Conservation (phyloP, 2,329 filamentous ascomycete genomes). For the Botryotinia globosa region DNA sequence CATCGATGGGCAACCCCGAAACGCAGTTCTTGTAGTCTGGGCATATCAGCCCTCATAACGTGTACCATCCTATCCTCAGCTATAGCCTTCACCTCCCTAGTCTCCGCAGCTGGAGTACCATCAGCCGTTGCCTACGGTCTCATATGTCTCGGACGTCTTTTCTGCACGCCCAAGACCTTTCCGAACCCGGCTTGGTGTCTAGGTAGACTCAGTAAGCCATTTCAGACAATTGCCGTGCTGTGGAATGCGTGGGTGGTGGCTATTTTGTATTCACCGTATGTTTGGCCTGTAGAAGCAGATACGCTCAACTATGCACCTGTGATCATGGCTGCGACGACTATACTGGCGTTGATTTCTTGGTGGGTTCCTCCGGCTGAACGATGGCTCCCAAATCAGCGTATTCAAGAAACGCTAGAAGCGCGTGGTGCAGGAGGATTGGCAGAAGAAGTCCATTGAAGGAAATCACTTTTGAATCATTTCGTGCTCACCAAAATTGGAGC, state of each 20-base stretch:
- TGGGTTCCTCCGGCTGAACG: slow-evolving; percentile 13
- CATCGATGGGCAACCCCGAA: slow-evolving; percentile 20
- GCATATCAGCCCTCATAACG: slow-evolving; percentile 17
- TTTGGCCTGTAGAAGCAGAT: slow-evolving; percentile 9
- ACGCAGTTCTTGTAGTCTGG: slow-evolving; percentile 23
- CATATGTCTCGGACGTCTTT: slow-evolving; percentile 21
- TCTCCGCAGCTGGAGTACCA: slow-evolving; percentile 20
- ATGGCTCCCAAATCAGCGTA: slow-evolving; percentile 14
- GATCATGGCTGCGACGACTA: slow-evolving; percentile 24
- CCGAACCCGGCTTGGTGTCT: slow-evolving; percentile 19
- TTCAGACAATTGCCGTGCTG: slow-evolving; percentile 20
- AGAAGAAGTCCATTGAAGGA: neutral
- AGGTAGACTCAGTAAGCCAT: slow-evolving; percentile 16
- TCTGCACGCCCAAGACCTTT: slow-evolving; percentile 21
- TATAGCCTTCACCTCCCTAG: slow-evolving; percentile 21
- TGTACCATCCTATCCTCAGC: slow-evolving; percentile 22
- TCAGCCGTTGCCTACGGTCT: slow-evolving; percentile 23
- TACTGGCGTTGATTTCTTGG: slow-evolving; percentile 22
- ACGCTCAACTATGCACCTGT: slow-evolving; percentile 20
- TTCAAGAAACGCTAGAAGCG: neutral
- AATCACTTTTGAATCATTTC: neutral
- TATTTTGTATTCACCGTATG: slow-evolving; percentile 19
- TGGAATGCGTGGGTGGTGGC: slow-evolving; percentile 24
- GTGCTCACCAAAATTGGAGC: neutral
- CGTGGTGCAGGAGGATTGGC: neutral